Evolutionary conservation across 306 rosid species (phyloP), one percentile per base, ranked within the genome.

Genomic region (Glycyrrhiza uralensis): DNA sequence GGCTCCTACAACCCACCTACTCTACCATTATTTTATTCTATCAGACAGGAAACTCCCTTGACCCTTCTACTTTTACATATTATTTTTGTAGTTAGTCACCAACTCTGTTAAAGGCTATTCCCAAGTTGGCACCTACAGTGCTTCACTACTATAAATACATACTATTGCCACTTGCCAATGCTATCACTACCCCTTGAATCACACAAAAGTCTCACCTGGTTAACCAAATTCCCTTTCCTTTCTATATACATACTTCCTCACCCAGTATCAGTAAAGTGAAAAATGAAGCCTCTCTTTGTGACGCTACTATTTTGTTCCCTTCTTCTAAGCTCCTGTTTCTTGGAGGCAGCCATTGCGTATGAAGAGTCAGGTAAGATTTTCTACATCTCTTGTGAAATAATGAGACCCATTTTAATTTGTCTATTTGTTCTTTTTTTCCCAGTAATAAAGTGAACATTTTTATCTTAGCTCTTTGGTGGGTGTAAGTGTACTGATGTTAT

Each of bases 251-350:
- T n/a, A n/a, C 18, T 5, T 7, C 36, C 14, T 42, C 44, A 6
- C 51, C 28, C 2, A 7, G 19, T 47, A 49, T 15, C 26, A 29
- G 5, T 6, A 15, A 32, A 29, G 18, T n/a, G n/a, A 22, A 80
- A n/a, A 41, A 88, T 86, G 93, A 86, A 82, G 78, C 64, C 71
- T 69, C 49, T 66, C 69, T 76, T 76, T 28, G 81, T 66, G 32
- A 52, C 73, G 4, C 23, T 85, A 46, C 71, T 86, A 9, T 33
- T 84, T 2, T 86, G 84, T 71, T 81, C 76, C 56, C 85, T 89
- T 76, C 86, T 84, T 38, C 81, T 86, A 8, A 38, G 80, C 85
- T 77, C 68, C 73, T 79, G 80, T 9, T 69, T 82, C 62, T 54
- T 84, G 75, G 74, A 78, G 60, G 76, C 71, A 29, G 74, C 77